Base-by-base conservation (phyloP, 768 basidiomycete species). In the Amanita pseudoporphyria region DNA sequence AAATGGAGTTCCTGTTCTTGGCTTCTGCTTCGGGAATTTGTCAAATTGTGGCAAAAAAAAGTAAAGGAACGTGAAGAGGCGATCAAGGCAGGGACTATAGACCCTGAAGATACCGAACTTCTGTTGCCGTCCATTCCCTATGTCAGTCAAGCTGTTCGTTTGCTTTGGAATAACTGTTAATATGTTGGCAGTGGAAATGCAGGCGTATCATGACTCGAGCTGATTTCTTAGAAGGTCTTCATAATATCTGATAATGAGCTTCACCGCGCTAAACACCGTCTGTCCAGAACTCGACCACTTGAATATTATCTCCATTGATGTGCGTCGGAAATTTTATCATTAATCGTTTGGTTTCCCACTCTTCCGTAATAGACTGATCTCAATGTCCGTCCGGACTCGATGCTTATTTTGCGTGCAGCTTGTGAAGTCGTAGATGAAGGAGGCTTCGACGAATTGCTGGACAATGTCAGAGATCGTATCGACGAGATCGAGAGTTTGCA, bases 401-500 rank as follows among this genome's bases (percentile, higher is more conserved):
- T 82, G 67, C 72, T 89, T 16, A 77, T 87, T 47, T 72, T 90
- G 5, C 78, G 78, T 47, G 83, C 87, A 43, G 86, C 86, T 31
- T 70, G 76, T 54, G 72, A 82, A 56, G 81, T 90, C 5, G 80
- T 81, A 14, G 71, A 76, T 19, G 82, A 82, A 61, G 79, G 84
- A 41, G 88, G 79, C 7, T 93, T 94, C 58, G 81, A 91, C 44
- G 82, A 87, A n/a, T 60, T 81, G 31, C 71, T 90, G 14, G 76
- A 88, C 53, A 72, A 70, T 45, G 89, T 90, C 5, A 71, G 86
- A 44, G 78, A 77, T 52, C 72, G 92, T 12, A 79, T 93, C 35
- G 86, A 91, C 62, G 84, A 87, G 64, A 93, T 94, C 58, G 91
- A 94, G 66, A 84, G 82, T 62, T 60, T 91, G 51, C 86, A 87